Conservation (phyloP, 2,329 filamentous ascomycete species). For the Neonectria faginata region DNA sequence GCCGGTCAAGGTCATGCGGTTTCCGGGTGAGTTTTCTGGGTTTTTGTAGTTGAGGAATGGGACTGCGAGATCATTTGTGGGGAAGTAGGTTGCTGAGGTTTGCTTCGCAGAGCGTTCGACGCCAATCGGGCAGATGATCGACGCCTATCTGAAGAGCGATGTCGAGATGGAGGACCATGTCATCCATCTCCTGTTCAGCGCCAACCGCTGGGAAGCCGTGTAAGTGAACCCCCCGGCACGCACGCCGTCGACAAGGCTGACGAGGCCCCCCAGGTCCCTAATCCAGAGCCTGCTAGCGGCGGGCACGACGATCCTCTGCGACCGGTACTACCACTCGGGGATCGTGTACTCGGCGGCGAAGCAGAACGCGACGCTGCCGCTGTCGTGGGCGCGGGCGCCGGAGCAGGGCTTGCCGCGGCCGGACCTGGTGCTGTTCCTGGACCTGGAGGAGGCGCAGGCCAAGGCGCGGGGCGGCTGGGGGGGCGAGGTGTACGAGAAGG, state of each 20-base stretch:
- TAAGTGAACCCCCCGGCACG: slow-evolving; percentile 52
- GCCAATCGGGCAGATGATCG: slow-evolving; percentile 87
- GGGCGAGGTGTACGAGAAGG: slow-evolving; percentile 87
- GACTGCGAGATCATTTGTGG: neutral
- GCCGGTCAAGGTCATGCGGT: slow-evolving; percentile 66
- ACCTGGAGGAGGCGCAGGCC: slow-evolving; percentile 80
- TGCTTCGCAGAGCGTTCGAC: slow-evolving; percentile 76
- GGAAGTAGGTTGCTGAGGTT: slow-evolving; percentile 20
- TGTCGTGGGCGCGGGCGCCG: slow-evolving; percentile 85
- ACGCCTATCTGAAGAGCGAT: slow-evolving; percentile 80
- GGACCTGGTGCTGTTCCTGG: slow-evolving; percentile 88
- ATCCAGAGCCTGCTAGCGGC: slow-evolving; percentile 67
- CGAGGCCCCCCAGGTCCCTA: slow-evolving; percentile 53
- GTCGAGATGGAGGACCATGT: slow-evolving; percentile 85
- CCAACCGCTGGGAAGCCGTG: slow-evolving; percentile 87
- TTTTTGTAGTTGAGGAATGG: neutral
- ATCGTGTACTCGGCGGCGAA: slow-evolving; percentile 95
- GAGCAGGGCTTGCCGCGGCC: slow-evolving; percentile 89
- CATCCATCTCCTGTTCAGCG: slow-evolving; percentile 90
- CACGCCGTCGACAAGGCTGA: slow-evolving; percentile 8
- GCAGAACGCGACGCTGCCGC: slow-evolving; percentile 73
- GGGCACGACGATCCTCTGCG: slow-evolving; percentile 84
- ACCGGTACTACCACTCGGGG: slow-evolving; percentile 95
- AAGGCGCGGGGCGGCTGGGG: slow-evolving; percentile 87
- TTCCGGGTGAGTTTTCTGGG: slow-evolving; percentile 62